A percentile compares a stretch with the other conserved stretches of the same genome.
Conservation (phyloP, 192 early-diverging fungal genomes). For the Coemansia sp. region DNA sequence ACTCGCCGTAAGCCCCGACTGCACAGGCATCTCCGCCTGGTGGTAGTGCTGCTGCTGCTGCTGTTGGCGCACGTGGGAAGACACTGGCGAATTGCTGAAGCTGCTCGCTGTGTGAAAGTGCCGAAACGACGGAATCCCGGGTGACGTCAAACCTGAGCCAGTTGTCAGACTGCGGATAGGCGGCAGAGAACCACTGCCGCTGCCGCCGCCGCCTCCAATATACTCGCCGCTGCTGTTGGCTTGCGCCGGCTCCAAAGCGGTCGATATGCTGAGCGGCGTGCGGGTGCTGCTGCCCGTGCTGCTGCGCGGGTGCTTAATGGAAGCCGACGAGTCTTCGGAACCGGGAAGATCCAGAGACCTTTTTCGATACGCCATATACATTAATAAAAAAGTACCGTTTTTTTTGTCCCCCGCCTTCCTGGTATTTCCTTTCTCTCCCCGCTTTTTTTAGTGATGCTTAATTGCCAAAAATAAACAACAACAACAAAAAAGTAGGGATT, state of each 20-base stretch:
- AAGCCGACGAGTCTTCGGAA: conserved; percentile 1
- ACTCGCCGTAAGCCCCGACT: not conserved
- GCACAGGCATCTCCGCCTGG: no score
- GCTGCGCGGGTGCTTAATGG: conserved; percentile 38
- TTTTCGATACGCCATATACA: conserved; percentile 56
- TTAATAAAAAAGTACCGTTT: conserved; percentile 5
- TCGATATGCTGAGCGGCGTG: not conserved
- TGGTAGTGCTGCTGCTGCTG: not conserved
- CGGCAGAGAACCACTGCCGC: conserved; percentile 22
- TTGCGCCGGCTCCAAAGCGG: not conserved
- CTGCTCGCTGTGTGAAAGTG: not conserved
- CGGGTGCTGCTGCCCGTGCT: not conserved
- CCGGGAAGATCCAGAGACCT: conserved; percentile 50
- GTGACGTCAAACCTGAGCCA: not conserved
- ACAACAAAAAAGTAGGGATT: conserved; percentile 1
- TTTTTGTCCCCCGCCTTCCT: no score
- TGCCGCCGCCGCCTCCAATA: not conserved
- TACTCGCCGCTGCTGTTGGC: not conserved
- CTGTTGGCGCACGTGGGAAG: not conserved
- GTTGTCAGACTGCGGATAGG: conserved; percentile 48
- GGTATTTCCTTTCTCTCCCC: no score
- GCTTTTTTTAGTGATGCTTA: no score
- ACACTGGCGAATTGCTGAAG: not conserved
- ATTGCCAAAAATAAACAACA: no score
- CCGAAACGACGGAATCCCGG: conserved; percentile 1